Evolutionary conservation across 805 yeast genomes (phyloP).

Genomic region (Candida pseudofarinosa): DNA sequence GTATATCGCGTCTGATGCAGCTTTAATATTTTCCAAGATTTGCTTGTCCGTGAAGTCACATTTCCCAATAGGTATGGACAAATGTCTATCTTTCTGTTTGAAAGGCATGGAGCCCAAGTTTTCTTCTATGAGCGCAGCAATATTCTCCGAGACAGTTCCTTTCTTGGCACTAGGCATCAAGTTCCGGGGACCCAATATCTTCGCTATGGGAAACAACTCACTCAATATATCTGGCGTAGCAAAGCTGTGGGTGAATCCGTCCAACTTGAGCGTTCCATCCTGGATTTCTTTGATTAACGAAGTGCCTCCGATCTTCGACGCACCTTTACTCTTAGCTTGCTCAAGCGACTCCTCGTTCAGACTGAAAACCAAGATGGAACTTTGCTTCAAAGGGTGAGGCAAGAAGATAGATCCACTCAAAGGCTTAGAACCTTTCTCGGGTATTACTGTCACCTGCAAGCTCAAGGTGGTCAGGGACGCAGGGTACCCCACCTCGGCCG

Average conservation of each 20-base stretch:
- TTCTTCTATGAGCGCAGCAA: slow-evolving; percentile 47
- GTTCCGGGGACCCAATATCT: slow-evolving; percentile 81
- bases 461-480: slow-evolving; percentile 61
- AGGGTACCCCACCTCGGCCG: slow-evolving; percentile 87
- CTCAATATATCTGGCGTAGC: slow-evolving; percentile 79
- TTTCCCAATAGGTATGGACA: slow-evolving; percentile 71
- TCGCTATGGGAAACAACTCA: slow-evolving; percentile 65
- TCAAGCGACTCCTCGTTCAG: slow-evolving; percentile 48
- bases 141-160: slow-evolving; percentile 78
- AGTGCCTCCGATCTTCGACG: slow-evolving; percentile 65
- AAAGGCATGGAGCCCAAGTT: slow-evolving; percentile 70
- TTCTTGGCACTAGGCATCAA: slow-evolving; percentile 83
- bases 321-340: slow-evolving; percentile 56
- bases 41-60: slow-evolving; percentile 76
- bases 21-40: slow-evolving; percentile 63
- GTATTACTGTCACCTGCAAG: slow-evolving; percentile 58
- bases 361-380: slow-evolving; percentile 67
- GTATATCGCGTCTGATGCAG: slow-evolving; percentile 60
- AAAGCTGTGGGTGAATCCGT: slow-evolving; percentile 64
- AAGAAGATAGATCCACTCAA: slow-evolving; percentile 67
- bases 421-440: slow-evolving; percentile 75
- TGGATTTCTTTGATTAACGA: slow-evolving; percentile 63
- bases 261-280: slow-evolving; percentile 44
- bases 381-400: slow-evolving; percentile 67
- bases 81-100: slow-evolving; percentile 62